These are phyloP conservation scores for Paxillus ammoniavirescens DNA, from an alignment of 768 basidiomycete genomes.

Conservation along the genomic window DNA sequence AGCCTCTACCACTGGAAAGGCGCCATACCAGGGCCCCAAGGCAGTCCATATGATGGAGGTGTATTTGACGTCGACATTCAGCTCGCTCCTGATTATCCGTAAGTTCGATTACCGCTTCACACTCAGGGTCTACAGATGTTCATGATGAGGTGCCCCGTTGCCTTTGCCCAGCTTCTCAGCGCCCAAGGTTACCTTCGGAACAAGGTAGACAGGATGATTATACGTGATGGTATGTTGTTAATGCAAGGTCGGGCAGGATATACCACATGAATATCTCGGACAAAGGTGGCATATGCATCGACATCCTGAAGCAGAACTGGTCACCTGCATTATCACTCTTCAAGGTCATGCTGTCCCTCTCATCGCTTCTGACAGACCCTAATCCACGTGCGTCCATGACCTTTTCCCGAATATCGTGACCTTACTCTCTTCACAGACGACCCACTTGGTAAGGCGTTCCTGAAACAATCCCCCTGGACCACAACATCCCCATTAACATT, in stretches of 20 bases:
- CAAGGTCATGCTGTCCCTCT: constrained; percentile 92
- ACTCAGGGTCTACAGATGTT: background rate
- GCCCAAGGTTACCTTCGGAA: constrained; percentile 72
- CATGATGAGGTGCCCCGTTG: constrained; percentile 1
- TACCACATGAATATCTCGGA: constrained; percentile 91
- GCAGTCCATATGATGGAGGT: constrained; percentile 80
- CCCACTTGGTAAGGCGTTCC: constrained; percentile 55
- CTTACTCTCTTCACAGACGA: constrained; percentile 46
- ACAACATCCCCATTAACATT: background rate
- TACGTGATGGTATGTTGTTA: background rate
- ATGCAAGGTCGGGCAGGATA: constrained; percentile 46
- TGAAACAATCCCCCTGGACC: background rate
- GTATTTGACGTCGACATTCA: constrained; percentile 66
- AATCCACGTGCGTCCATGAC: constrained; percentile 71
- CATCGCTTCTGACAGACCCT: constrained; percentile 89
- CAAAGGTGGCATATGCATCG: constrained; percentile 76
- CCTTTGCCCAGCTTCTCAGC: constrained; percentile 62
- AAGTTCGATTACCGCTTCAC: constrained; percentile 2
- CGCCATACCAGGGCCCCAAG: constrained; percentile 78
- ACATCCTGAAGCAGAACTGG: constrained; percentile 93
- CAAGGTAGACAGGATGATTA: constrained; percentile 45
- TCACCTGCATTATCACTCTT: constrained; percentile 90
- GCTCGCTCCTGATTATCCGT: constrained; percentile 80
- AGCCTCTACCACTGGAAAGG: constrained; percentile 74
- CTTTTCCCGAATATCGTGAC: constrained; percentile 3